Percentiles rank a stretch among this genome's conserved stretches.
Evolutionary conservation across 257 asterid species (phyloP).

Genomic region (Marsdenia floribunda): DNA sequence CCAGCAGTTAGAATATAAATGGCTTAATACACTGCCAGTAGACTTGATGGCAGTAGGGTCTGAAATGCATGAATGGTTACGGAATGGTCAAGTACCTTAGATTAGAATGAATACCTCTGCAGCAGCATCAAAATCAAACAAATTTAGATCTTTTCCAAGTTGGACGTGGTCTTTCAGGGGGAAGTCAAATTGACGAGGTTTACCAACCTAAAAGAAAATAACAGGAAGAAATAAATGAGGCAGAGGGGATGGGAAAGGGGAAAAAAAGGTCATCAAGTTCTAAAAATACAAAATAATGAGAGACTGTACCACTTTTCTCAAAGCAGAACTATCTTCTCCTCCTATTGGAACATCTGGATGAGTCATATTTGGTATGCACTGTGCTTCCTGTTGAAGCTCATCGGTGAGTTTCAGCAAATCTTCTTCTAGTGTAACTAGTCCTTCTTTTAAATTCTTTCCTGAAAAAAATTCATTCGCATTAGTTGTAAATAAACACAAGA

Average conservation of each 20-base stretch:
- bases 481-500: constrained; percentile 3
- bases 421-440: constrained; percentile 72
- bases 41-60: not conserved
- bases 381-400: constrained; percentile 87
- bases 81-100: constrained; percentile 23
- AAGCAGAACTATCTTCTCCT: constrained; percentile 66
- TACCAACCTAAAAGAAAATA: constrained; percentile 49
- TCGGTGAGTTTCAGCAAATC: constrained; percentile 74
- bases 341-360: constrained; percentile 96
- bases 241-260: constrained; percentile 1
- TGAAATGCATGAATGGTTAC: constrained; percentile 1
- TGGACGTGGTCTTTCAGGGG: constrained; percentile 80
- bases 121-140: constrained; percentile 92
- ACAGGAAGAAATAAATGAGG: constrained; percentile 5
- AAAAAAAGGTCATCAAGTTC: not conserved
- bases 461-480: constrained; percentile 12
- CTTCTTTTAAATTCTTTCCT: constrained; percentile 85
- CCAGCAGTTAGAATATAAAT: not conserved
- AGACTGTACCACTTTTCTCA: constrained; percentile 61
- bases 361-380: constrained; percentile 92
- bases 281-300: not conserved
- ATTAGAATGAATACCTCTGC: constrained; percentile 69
- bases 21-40: not conserved
- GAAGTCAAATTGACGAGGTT: constrained; percentile 69
- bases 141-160: constrained; percentile 82